Evolutionary conservation across 2,329 filamentous ascomycete species (phyloP).

Genomic region (Chaetomiaceae sp.): DNA sequence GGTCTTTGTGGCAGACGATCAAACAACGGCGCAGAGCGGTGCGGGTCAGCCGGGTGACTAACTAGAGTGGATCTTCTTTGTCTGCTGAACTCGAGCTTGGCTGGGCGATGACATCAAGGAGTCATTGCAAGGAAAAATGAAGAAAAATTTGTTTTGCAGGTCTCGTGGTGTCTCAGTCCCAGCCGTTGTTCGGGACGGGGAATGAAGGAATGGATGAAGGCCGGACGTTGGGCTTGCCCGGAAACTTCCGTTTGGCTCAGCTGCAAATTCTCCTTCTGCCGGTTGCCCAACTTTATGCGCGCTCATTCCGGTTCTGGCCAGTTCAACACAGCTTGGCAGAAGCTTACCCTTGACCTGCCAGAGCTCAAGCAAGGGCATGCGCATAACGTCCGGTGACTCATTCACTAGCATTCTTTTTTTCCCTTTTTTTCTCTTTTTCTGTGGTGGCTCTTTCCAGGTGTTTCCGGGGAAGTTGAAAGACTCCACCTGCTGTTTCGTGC

Average conservation of each 20-base stretch:
- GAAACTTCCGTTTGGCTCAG: not conserved
- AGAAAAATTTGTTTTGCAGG: not conserved
- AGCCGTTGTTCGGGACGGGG: not conserved
- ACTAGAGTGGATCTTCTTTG: slow-evolving; percentile 9
- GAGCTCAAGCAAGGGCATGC: not conserved
- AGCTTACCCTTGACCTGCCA: not conserved
- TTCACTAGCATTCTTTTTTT: too few species aligned
- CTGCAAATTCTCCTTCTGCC: not conserved
- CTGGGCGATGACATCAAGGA: slow-evolving; percentile 8
- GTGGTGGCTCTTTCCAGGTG: not conserved
- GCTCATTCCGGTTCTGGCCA: not conserved
- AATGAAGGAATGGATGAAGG: not conserved
- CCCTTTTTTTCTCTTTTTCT: too few species aligned
- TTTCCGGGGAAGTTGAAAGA: not conserved
- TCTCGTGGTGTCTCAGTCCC: slow-evolving; percentile 1
- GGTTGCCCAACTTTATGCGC: not conserved
- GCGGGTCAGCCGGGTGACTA: not conserved
- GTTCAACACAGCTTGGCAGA: not conserved
- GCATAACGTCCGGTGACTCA: too few species aligned
- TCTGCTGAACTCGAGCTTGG: not conserved
- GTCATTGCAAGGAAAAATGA: slow-evolving; percentile 1
- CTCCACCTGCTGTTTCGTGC: not conserved
- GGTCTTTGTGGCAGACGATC: slow-evolving; percentile 1
- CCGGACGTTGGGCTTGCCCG: not conserved
- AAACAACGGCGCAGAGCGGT: slow-evolving; percentile 12